Evolutionary conservation across 805 yeast species (phyloP).

Genomic region (Starmerella stellata): DNA sequence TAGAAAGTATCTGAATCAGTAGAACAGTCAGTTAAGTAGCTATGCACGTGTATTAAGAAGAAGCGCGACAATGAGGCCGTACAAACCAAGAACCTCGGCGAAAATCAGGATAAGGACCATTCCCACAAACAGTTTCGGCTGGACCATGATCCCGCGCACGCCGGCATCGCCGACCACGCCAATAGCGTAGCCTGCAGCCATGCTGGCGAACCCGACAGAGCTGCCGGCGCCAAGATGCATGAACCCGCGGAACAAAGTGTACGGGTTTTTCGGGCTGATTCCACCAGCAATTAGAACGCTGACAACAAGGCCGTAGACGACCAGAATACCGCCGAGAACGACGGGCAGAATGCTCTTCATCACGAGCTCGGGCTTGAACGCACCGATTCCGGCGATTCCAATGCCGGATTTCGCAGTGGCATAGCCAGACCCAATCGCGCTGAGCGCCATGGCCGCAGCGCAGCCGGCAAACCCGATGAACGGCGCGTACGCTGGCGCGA

Average conservation of each 20-base stretch:
- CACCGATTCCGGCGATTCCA: slow-evolving; percentile 96
- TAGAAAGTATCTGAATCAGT: too few species aligned
- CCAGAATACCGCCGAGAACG: slow-evolving; percentile 92
- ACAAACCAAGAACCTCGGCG: slow-evolving; percentile 75
- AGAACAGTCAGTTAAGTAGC: too few species aligned
- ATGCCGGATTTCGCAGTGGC: slow-evolving; percentile 98
- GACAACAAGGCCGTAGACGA: slow-evolving; percentile 93
- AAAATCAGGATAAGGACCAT: slow-evolving; percentile 76
- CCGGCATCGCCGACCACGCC: slow-evolving; percentile 92
- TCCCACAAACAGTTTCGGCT: slow-evolving; percentile 75
- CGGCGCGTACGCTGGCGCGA: slow-evolving; percentile 84
- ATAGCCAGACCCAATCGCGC: slow-evolving; percentile 95
- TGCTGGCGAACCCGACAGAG: slow-evolving; percentile 88
- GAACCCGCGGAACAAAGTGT: slow-evolving; percentile 86
- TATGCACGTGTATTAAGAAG: slow-evolving; percentile 53
- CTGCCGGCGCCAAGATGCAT: slow-evolving; percentile 95
- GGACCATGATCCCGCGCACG: slow-evolving; percentile 72
- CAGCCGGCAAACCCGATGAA: slow-evolving; percentile 95
- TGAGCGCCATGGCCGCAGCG: slow-evolving; percentile 74
- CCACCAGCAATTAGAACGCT: slow-evolving; percentile 81
- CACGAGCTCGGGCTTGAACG: slow-evolving; percentile 89
- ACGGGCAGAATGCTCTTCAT: slow-evolving; percentile 88
- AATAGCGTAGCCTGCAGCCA: slow-evolving; percentile 92
- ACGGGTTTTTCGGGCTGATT: slow-evolving; percentile 55
- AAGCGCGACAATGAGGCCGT: slow-evolving; percentile 90